These are phyloP conservation scores for Gnaphalium uliginosum DNA, from an alignment of 129 eudicot genomes.

Conservation along the genomic window DNA sequence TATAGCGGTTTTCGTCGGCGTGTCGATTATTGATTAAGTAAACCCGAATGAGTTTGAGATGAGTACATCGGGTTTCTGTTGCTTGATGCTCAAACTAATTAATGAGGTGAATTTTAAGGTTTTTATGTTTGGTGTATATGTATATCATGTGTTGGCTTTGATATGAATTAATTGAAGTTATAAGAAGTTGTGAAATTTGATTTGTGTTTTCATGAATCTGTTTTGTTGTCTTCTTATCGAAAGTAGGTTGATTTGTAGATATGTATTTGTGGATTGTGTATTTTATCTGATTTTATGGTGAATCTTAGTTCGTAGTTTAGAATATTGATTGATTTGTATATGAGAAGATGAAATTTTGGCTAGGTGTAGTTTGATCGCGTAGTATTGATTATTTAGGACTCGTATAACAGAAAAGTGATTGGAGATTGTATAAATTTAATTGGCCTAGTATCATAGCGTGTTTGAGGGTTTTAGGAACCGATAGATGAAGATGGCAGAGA, in stretches of 20 bases:
- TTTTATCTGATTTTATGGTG: not conserved
- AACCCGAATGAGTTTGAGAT: not conserved
- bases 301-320: not conserved
- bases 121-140: constrained; percentile 32
- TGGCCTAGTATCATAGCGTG: not conserved
- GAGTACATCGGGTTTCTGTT: constrained; percentile 12
- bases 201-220: constrained; percentile 17
- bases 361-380: not conserved
- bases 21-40: constrained; percentile 44
- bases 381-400: not conserved
- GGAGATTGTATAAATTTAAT: no score
- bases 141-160: constrained; percentile 25
- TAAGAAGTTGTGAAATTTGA: constrained; percentile 27
- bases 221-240: constrained; percentile 7
- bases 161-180: constrained; percentile 23
- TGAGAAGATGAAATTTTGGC: not conserved
- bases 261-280: not conserved
- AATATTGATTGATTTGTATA: no score
- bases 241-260: constrained; percentile 17
- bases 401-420: no score
- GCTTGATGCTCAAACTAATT: constrained; percentile 1
- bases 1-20: constrained; percentile 56
- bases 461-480: not conserved
- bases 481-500: not conserved
- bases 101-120: constrained; percentile 25